Base-by-base conservation (phyloP, 2,329 filamentous ascomycete genomes). In the Plenodomus tracheiphilus region DNA sequence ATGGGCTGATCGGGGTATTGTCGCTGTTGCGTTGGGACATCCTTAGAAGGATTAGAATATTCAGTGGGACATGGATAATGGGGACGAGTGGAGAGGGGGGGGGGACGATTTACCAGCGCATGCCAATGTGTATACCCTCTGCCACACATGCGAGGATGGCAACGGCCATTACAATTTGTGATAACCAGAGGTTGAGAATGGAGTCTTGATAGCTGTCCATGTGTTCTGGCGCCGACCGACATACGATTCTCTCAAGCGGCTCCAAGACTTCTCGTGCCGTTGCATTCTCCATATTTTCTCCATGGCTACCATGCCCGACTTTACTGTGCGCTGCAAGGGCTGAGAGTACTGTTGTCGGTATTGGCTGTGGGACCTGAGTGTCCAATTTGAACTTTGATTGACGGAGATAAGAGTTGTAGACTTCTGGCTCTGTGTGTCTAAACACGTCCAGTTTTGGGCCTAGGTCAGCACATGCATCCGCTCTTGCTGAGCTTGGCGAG, bases 401-500 rank as follows among this genome's bases (percentile, higher is more conserved):
- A 35, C 47, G 32, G 20, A 68, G 47, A 43, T 65, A 69, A 3
- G 57, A 51, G 4, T 53, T 43, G 56, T 68, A 69, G 0, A 66
- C 55, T 4, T 65, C 64, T 3, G 66, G 60, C 11, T 65, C 47
- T 2, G 60, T 49, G 43, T 58, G 44, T 10, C 56, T 58, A 35
- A 70, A 58, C 38, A 46, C 51, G 30, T 66, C 64, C 1, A 70
- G 61, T 40, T 67, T 53, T 2, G 62, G 53, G 17, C 59, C 65
- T 2, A 69, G 56, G 13, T 53, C 57, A 6, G 50, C 18, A 51
- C 66, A 68, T 34, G 61, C 25, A 46, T 64, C 61, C 20, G 22
- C 6, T 37, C 36, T 18, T 17, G 36, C 43, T n/a, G 53, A 36
- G 18, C 50, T 50, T 34, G 51, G 56, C n/a, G 47, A 46, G 22